Evolutionary conservation across 78 protist genomes (phyloP).

Genomic region (Emiliania huxleyi): DNA sequence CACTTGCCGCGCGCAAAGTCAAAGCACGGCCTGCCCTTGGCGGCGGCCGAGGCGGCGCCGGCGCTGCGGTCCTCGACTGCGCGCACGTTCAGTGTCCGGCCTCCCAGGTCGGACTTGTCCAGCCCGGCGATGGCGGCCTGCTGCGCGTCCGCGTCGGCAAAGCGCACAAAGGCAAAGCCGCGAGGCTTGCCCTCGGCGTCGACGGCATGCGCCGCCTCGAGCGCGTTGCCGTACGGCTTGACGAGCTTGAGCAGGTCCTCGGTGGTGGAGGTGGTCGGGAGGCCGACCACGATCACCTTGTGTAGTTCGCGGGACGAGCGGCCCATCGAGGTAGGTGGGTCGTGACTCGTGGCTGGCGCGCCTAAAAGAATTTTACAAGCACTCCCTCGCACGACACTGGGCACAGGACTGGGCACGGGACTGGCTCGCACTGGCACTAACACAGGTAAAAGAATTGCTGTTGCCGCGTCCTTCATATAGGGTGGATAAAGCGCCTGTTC

Average conservation of each 20-base stretch:
- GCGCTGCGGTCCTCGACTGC: background rate
- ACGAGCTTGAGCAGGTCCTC: background rate
- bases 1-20: conserved; percentile 3
- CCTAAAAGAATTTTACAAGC: too few relatives aligned
- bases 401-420: too few relatives aligned
- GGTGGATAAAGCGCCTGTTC: too few relatives aligned
- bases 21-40: conserved; percentile 17
- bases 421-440: too few relatives aligned
- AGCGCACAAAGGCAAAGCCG: background rate
- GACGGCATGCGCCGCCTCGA: background rate
- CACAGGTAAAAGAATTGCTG: too few relatives aligned
- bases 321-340: too few relatives aligned
- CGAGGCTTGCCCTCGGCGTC: background rate
- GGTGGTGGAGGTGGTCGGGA: background rate
- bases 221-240: background rate
- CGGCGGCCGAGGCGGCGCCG: background rate
- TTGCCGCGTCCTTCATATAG: too few relatives aligned
- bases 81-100: conserved; percentile 2
- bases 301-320: background rate
- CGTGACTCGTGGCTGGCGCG: too few relatives aligned
- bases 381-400: too few relatives aligned
- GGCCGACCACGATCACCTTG: conserved; percentile 1
- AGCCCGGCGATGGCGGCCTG: background rate
- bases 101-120: background rate
- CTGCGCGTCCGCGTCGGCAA: background rate